phyloP scores from a whole-genome alignment of 352 stramenopile species.

The Phytophthora hybrid region DNA sequence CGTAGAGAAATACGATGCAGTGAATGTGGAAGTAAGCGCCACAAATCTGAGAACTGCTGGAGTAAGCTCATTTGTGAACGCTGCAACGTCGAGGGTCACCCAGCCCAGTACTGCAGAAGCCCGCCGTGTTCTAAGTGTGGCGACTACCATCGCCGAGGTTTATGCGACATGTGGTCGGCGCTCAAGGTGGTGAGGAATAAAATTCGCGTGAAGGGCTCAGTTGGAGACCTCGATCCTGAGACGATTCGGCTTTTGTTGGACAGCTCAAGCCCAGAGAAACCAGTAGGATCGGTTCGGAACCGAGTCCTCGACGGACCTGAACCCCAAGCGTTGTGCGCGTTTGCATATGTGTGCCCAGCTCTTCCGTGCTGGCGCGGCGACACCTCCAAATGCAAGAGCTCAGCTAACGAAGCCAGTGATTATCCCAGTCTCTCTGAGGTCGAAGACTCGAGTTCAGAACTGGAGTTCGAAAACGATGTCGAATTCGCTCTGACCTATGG shows the following conservation, averaged over 20 bases:
- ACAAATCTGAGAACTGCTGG: neutral
- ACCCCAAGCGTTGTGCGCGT: neutral
- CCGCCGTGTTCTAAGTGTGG: constrained; percentile 8
- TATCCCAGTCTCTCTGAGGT: neutral
- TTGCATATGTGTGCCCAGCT: constrained; percentile 20
- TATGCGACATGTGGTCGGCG: neutral
- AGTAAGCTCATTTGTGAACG: constrained; percentile 2
- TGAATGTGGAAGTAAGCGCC: too few species aligned
- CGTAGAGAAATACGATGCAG: neutral
- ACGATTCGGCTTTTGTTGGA: neutral
- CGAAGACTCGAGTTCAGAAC: neutral
- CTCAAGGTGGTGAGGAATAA: too few species aligned
- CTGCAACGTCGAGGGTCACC: constrained; percentile 10
- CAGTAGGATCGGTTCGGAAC: constrained; percentile 17
- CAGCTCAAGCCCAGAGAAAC: neutral
- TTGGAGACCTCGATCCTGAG: neutral
- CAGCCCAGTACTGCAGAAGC: constrained; percentile 2
- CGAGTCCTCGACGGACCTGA: constrained; percentile 21
- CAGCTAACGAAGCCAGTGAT: neutral
- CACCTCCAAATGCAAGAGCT: neutral
- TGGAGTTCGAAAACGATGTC: neutral
- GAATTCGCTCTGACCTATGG: neutral
- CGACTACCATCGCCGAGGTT: neutral
- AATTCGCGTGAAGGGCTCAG: too few species aligned
- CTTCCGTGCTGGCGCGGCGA: neutral